Base-by-base conservation (phyloP, 75 land plant species). In the Selaginella moellendorffii region DNA sequence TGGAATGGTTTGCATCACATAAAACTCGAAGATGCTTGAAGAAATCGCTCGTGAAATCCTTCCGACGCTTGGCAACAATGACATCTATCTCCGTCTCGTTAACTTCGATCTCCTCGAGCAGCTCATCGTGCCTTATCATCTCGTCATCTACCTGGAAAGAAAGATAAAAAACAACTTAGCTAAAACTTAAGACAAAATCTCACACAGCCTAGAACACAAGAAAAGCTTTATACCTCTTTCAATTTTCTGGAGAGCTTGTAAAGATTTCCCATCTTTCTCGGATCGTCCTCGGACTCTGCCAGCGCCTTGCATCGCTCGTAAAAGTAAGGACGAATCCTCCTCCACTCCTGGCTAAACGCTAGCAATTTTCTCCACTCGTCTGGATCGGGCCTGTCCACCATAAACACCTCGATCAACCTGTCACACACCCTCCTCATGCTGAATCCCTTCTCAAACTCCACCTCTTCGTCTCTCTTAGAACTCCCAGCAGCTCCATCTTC, bases 41-140 rank as follows among this genome's bases (percentile, higher is more conserved):
- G 70, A 93, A 93, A 30, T 89, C 99, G 31, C 69, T 73, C 10
- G 96, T 93, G 66, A 93, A 93, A 71, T 93, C 96, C 70, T 93
- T 84, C 24, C 99, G 81, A 10, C 89, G 77, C 64, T 68, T 71
- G 22, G 84, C 69, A 64, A 93, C 85, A 58, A 86, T 58, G 52
- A 70, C 72, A 70, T 69, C 79, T 20, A 93, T 62, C 1, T 85
- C 83, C 27, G 63, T 53, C 20, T 76, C 69, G 24, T 73, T 30
- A 8, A 64, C 64, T 65, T 66, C 72, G 9, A 89, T 54, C 46
- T 72, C 76, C 22, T 77, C 72, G 62, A 89, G 83, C 61, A 89
- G 81, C 65, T 86, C 80, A 72, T 89, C 66, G 68, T 93, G 96
- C 70, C 84, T 82, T 73, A 82, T 72, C 78, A 93, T 80, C 69